Evolutionary conservation across 352 stramenopile genomes (phyloP), one percentile per base, ranked within the genome.

Genomic region (Globisporangium splendens): DNA sequence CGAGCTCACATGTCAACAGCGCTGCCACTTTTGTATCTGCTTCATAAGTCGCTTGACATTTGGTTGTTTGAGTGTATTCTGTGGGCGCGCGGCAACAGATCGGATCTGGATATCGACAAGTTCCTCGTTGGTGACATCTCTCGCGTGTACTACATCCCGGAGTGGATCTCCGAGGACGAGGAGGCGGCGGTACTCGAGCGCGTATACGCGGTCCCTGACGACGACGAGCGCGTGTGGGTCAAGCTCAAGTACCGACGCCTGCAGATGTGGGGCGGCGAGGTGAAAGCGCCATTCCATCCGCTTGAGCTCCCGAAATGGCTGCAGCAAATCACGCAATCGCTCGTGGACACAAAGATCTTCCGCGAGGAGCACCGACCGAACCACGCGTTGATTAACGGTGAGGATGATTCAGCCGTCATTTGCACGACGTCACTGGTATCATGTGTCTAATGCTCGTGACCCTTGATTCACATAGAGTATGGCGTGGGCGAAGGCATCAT

Each of bases 371-470:
- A 68, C 20, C 68, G 56, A 17, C 82, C 82, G 31, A 91, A 89
- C 51, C 82, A 91, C 53, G 67, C 63, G 49, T 69, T 91, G 8
- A 91, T 91, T 59, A 91, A 91, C 48, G 82, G 81, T 87, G 41
- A 41, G 46, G 17, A 39, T 4, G 8, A 46, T 44, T 18, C 11
- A 44, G 17, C 13, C 21, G 12, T 55, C 28, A 18, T 18, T 8
- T 47, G 33, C 11, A n/a, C 31, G n/a, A 28, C 4, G 11, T 21
- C 18, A 31, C 12, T 11, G n/a, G 17, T 44, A 13, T 28, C 11
- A 3, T 12, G 3, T 2, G 22, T 21, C 20, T 38, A 41, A 17
- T 18, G 10, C 15, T 18, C 43, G 22, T 14, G 20, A 18, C 38
- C 14, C 5, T 48, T 24, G n/a, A 47, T 52, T 14, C 57, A 1